Evolutionary conservation across 139 green algal species (phyloP).

Genomic region (Chlamydomonas eustigma): DNA sequence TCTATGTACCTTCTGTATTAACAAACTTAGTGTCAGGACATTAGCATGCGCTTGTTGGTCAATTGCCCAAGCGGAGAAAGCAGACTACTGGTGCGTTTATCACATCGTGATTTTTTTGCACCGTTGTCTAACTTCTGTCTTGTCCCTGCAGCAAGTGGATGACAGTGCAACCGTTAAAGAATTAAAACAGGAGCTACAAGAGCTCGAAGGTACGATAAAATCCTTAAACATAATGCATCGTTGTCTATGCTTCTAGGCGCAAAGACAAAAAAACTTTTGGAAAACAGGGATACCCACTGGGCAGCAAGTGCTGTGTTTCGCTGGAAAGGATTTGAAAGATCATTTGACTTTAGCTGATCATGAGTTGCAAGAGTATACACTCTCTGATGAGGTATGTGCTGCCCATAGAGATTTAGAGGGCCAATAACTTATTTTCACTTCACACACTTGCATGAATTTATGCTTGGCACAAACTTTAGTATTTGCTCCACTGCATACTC

Average conservation of each 20-base stretch:
- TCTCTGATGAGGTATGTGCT: conserved; percentile 41
- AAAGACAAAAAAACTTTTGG: no score
- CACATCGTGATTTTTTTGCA: neutral
- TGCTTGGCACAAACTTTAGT: no score
- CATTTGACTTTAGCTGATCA: conserved; percentile 37
- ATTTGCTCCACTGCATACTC: no score
- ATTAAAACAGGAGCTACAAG: conserved; percentile 29
- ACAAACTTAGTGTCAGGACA: no score
- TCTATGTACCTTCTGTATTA: no score
- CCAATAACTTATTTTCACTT: no score
- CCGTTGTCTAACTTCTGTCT: neutral
- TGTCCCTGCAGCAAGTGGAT: conserved; percentile 25
- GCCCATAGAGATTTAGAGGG: no score
- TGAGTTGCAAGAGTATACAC: conserved; percentile 36
- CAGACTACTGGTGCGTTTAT: conserved; percentile 30
- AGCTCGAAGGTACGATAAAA: conserved; percentile 18
- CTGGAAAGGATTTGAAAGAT: conserved; percentile 39
- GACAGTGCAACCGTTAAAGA: conserved; percentile 28
- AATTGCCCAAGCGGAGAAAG: conserved; percentile 44
- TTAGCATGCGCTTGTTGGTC: conserved; percentile 32
- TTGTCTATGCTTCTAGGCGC: no score
- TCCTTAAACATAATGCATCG: no score
- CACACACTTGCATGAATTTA: no score
- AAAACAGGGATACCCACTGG: conserved; percentile 40
- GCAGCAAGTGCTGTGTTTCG: conserved; percentile 47